Percentiles rank a stretch among this genome's conserved stretches.
Evolutionary conservation across 495 filamentous ascomycete genomes (phyloP).

Genomic region (Paragyromitra xinjiangensis): DNA sequence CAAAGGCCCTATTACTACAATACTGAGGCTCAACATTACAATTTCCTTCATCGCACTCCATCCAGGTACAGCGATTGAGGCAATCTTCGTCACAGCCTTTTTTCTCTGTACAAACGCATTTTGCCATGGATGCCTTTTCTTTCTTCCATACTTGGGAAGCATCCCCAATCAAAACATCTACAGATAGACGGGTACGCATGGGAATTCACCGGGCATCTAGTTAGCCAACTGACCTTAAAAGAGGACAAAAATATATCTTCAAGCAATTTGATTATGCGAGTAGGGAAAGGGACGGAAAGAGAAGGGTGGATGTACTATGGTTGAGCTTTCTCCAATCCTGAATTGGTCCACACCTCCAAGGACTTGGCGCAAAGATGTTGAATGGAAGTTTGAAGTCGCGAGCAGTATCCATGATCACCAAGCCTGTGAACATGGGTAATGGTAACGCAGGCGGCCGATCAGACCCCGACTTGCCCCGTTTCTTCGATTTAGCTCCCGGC

Average conservation of each 20-base stretch:
- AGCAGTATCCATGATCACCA: conserved; percentile 68
- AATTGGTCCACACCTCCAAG: conserved; percentile 80
- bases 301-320: conserved; percentile 71
- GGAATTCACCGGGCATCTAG: conserved; percentile 45
- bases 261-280: conserved; percentile 23
- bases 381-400: conserved; percentile 89
- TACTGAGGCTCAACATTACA: conserved; percentile 74
- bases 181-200: conserved; percentile 26
- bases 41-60: conserved; percentile 92
- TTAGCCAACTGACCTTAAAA: conserved; percentile 50
- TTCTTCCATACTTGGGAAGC: conserved; percentile 86
- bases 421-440: conserved; percentile 73
- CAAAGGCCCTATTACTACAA: conserved; percentile 89
- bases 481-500: conserved; percentile 69
- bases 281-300: conserved; percentile 20
- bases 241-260: conserved; percentile 24
- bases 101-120: conserved; percentile 79
- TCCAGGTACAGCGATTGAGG: conserved; percentile 94
- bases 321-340: conserved; percentile 89
- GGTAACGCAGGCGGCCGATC: conserved; percentile 64
- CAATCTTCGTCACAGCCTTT: conserved; percentile 88
- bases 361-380: conserved; percentile 85
- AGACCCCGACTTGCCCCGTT: conserved; percentile 65
- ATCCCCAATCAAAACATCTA: conserved; percentile 92
- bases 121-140: conserved; percentile 73